Evolutionary conservation across 1,139 yeast genomes (phyloP).

Genomic region (Kodamaea sp.): DNA sequence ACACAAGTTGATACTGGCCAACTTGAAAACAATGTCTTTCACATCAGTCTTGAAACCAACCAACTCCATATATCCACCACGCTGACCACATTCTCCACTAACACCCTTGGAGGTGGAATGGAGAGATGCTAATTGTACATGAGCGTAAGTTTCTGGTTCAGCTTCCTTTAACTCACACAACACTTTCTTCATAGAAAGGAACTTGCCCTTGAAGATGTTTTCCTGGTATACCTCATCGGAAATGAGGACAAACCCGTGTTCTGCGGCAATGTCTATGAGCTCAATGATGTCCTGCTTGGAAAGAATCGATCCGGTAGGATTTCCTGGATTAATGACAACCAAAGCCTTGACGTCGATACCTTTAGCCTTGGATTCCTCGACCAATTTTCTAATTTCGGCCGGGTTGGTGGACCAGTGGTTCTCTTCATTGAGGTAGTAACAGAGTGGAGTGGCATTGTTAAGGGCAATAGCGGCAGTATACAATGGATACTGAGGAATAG

Average conservation of each 20-base stretch:
- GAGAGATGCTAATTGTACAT: constrained; percentile 86
- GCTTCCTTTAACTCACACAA: constrained; percentile 59
- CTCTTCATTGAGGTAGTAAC: constrained; percentile 83
- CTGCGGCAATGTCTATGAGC: constrained; percentile 77
- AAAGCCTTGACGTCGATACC: constrained; percentile 74
- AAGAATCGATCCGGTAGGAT: constrained; percentile 92
- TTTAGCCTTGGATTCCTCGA: constrained; percentile 50
- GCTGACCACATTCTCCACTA: constrained; percentile 97
- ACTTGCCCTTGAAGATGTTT: constrained; percentile 71
- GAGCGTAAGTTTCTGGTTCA: constrained; percentile 55
- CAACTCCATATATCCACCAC: constrained; percentile 98
- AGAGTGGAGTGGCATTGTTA: constrained; percentile 77
- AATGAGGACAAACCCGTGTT: constrained; percentile 78
- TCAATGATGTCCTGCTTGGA: constrained; percentile 64
- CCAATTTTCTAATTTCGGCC: constrained; percentile 57
- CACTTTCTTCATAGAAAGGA: constrained; percentile 68
- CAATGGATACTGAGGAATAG: constrained; percentile 96
- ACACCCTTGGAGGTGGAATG: constrained; percentile 97
- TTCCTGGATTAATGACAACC: constrained; percentile 96
- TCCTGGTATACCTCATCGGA: constrained; percentile 99
- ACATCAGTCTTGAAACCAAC: constrained; percentile 77
- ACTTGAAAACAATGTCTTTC: constrained; percentile 68
- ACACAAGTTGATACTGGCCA: constrained; percentile 88
- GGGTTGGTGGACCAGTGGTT: constrained; percentile 85
- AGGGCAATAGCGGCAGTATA: constrained; percentile 91